Evolutionary conservation across 2,329 filamentous ascomycete genomes (phyloP).

Genomic region (Camillea tinctor): DNA sequence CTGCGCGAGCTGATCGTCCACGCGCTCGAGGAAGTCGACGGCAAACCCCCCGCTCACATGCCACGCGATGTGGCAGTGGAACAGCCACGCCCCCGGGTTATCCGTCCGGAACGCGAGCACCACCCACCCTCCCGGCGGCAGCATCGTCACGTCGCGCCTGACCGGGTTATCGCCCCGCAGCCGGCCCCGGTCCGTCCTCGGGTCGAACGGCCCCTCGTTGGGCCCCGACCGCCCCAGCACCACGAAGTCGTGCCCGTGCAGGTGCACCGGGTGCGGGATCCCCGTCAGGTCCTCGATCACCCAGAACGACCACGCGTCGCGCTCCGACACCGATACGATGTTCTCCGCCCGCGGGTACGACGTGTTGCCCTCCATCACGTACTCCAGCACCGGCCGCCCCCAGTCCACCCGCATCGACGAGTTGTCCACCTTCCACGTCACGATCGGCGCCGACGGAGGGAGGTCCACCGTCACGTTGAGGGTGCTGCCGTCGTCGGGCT

Average conservation of each 20-base stretch:
- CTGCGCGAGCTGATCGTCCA: constrained; percentile 17
- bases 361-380: constrained; percentile 28
- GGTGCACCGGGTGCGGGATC: constrained; percentile 31
- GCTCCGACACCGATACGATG: constrained; percentile 20
- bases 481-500: constrained; percentile 5
- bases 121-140: constrained; percentile 43
- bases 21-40: constrained; percentile 49
- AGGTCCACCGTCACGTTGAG: constrained; percentile 13
- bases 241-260: constrained; percentile 36
- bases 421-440: constrained; percentile 21
- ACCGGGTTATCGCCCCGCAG: constrained; percentile 42
- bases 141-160: constrained; percentile 45
- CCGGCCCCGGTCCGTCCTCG: constrained; percentile 22
- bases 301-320: constrained; percentile 29
- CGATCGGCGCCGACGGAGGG: not conserved
- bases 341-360: constrained; percentile 24
- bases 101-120: constrained; percentile 48
- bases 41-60: constrained; percentile 48
- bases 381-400: constrained; percentile 33
- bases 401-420: constrained; percentile 31
- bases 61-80: constrained; percentile 51
- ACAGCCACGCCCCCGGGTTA: constrained; percentile 49
- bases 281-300: constrained; percentile 27
- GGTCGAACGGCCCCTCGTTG: constrained; percentile 16
- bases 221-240: constrained; percentile 28